Conservation (phyloP, 495 filamentous ascomycete genomes). For the Bryoglossum gracile region DNA sequence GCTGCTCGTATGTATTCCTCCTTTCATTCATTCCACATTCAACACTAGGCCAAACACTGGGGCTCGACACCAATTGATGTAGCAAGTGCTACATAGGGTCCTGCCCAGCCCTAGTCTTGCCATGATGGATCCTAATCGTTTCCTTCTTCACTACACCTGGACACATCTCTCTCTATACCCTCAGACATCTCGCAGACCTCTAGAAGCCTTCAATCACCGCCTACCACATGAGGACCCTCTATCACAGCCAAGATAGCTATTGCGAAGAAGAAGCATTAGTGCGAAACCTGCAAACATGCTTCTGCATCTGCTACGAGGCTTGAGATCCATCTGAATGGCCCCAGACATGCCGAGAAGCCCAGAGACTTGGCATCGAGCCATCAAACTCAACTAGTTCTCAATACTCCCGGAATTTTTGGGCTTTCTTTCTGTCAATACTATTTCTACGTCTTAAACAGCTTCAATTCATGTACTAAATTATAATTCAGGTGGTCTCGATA, state of each 20-base stretch:
- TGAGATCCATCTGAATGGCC: too few relatives aligned
- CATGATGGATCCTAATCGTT: slow-evolving; percentile 1
- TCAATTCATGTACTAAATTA: not conserved
- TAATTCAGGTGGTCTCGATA: slow-evolving; percentile 60
- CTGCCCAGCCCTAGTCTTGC: slow-evolving; percentile 1
- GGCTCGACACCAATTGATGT: slow-evolving; percentile 7
- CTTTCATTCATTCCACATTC: slow-evolving; percentile 27
- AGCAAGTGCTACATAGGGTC: slow-evolving; percentile 13
- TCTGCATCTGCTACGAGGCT: too few relatives aligned
- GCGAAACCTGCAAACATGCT: too few relatives aligned
- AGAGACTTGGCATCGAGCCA: slow-evolving; percentile 5
- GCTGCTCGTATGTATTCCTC: slow-evolving; percentile 57
- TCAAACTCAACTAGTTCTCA: slow-evolving; percentile 8
- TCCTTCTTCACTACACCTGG: slow-evolving; percentile 1
- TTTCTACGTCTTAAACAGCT: slow-evolving; percentile 2
- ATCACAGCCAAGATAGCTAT: not conserved
- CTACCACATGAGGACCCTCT: not conserved
- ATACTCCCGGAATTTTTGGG: slow-evolving; percentile 5
- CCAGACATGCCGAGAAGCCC: too few relatives aligned
- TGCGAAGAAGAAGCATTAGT: too few relatives aligned
- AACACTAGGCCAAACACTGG: not conserved
- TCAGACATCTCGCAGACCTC: not conserved
- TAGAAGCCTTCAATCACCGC: not conserved
- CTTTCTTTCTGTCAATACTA: slow-evolving; percentile 8
- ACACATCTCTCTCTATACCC: not conserved